Evolutionary conservation across 805 yeast species (phyloP), one percentile per base, ranked within the genome.

Genomic region (Schizosaccharomyces octosporus): DNA sequence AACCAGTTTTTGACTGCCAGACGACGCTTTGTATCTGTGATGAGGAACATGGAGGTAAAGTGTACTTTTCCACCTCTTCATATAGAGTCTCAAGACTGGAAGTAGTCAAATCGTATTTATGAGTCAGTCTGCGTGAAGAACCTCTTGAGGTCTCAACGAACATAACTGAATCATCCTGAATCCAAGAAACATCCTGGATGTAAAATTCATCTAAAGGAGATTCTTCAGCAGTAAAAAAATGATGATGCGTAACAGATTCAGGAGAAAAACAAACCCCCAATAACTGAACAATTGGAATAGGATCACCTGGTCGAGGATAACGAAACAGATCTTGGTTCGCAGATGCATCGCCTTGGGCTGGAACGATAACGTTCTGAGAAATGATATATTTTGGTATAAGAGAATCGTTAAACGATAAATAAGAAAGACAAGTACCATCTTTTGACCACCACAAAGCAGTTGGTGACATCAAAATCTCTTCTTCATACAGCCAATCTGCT

Each of bases 401-500:
- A 1, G 90, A 78, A 66, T 88, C 95, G 69, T 87, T 82, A 45
- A 85, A 79, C 62, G 81, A 76, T 65, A 85, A 70, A 64, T 79
- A 83, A 0, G 87, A 78, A 55, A 88, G 68, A 66, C 75, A 77
- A n/a, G 77, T 72, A 13, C 90, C 88, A 54, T 75, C 71, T 7
- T 86, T 86, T 4, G 95, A 83, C 95, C 95, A 88, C 95, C 95
- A 87, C 59, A 87, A 65, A 0, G 89, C 86, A 27, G 76, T 72
- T 66, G 83, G 87, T 29, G 79, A 77, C 43, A 79, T 81, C 61
- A 85, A 77, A 0, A 87, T 93, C 70, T 87, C 96, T 66, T 87
- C 96, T 68, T 88, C 96, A 66, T 87, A 87, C 6, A 87, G 94
- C 96, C 96, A 87, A 68, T 87, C 95, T 0, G 95, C 94, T 64